Conservation (phyloP, 495 filamentous ascomycete genomes). For the Tuber borchii region DNA sequence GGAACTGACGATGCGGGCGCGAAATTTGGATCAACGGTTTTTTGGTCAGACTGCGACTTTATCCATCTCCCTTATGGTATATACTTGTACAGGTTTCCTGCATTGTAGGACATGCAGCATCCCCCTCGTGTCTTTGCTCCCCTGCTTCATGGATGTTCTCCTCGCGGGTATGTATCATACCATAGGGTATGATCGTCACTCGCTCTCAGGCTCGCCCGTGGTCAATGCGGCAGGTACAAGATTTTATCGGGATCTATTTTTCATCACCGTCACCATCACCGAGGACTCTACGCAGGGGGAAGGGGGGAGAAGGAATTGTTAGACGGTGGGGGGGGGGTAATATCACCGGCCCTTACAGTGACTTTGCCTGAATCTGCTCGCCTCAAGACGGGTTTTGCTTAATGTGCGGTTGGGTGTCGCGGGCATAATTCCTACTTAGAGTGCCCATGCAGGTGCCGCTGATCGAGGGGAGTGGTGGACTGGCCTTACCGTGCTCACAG, state of each 20-base stretch:
- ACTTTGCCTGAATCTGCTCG: neutral
- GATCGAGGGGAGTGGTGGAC: neutral
- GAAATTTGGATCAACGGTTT: neutral
- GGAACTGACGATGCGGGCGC: neutral
- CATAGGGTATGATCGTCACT: neutral
- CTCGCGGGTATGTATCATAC: neutral
- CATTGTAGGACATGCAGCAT: neutral
- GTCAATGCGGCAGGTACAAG: neutral
- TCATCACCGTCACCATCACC: neutral
- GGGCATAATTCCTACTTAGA: neutral
- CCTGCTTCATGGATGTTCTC: neutral
- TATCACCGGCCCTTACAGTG: neutral
- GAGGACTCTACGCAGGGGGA: neutral
- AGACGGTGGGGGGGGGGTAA: neutral
- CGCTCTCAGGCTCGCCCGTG: neutral
- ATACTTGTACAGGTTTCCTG: neutral
- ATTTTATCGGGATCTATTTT: neutral
- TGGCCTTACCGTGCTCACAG: neutral
- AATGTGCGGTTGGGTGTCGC: neutral
- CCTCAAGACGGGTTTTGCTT: neutral
- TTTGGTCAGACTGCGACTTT: neutral
- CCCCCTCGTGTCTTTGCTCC: neutral
- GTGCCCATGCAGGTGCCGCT: neutral
- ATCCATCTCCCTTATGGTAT: neutral
- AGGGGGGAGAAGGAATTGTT: neutral